A percentile compares a stretch with the other conserved stretches of the same genome.
Conservation (phyloP, 2,329 filamentous ascomycete genomes). For the Pestalotiopsis sp. region DNA sequence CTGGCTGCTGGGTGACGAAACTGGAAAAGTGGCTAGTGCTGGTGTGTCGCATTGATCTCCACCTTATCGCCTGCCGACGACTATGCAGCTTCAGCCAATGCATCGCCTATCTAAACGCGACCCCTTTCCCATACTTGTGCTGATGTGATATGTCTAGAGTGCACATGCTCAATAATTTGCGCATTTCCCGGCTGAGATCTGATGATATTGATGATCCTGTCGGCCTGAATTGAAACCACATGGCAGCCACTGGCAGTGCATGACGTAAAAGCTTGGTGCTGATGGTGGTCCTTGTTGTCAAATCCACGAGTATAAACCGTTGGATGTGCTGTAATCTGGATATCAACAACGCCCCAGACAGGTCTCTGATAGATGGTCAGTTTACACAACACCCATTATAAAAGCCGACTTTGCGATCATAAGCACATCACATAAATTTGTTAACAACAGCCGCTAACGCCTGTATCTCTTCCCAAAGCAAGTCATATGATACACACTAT, state of each 20-base stretch:
- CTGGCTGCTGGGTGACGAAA: neutral
- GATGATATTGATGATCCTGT: too few relatives aligned
- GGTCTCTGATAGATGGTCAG: neutral
- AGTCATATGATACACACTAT: neutral
- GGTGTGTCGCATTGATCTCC: neutral
- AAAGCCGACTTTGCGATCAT: neutral
- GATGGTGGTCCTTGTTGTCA: neutral
- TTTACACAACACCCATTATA: neutral
- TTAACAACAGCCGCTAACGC: neutral
- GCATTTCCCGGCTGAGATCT: too few relatives aligned
- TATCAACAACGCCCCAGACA: neutral
- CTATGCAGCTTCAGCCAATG: neutral
- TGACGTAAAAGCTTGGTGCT: neutral
- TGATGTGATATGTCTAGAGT: too few relatives aligned
- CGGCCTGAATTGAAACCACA: too few relatives aligned
- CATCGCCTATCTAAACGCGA: neutral
- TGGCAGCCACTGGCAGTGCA: neutral
- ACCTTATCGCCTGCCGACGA: neutral
- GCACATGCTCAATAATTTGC: too few relatives aligned
- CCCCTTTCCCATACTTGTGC: neutral
- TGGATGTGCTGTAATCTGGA: neutral
- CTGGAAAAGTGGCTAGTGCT: neutral
- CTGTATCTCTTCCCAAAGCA: neutral
- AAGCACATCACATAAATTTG: neutral
- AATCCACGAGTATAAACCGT: neutral